A percentile compares a stretch with the other conserved stretches of the same genome.
phyloP scores from a whole-genome alignment of 2,329 filamentous ascomycete species.

The Calonectria crousiana region DNA sequence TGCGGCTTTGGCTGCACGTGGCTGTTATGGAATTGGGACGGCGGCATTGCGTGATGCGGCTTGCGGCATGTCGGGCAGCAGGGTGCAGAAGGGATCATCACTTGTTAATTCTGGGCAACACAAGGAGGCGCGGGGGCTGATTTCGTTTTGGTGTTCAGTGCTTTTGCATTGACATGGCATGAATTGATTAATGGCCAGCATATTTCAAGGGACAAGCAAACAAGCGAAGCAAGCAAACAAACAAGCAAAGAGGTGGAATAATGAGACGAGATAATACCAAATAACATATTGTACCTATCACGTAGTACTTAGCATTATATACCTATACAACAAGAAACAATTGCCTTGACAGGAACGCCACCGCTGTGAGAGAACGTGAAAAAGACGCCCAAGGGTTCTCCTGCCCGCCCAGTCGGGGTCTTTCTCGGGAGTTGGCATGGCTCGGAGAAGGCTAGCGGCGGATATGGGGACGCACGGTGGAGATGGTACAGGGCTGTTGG shows the following conservation, averaged over 20 bases:
- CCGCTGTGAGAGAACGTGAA: not conserved
- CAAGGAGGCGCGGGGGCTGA: conserved; percentile 3
- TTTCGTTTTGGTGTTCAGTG: not conserved
- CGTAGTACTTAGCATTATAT: conserved; percentile 13
- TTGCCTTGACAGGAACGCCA: not conserved
- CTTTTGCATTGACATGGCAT: conserved; percentile 13
- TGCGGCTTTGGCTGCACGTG: conserved; percentile 21
- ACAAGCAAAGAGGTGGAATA: conserved; percentile 5
- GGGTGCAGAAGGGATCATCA: conserved; percentile 10
- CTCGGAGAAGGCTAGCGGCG: not conserved
- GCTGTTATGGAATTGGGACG: conserved; percentile 26
- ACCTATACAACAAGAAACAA: not conserved
- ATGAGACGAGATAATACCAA: conserved; percentile 5
- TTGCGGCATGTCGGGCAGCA: conserved; percentile 25
- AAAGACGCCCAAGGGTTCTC: not conserved
- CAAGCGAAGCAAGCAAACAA: not conserved
- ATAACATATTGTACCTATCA: conserved; percentile 21
- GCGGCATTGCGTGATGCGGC: conserved; percentile 43
- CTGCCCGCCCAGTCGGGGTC: not conserved
- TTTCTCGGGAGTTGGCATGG: conserved; percentile 13
- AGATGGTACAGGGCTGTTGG: conserved; percentile 3
- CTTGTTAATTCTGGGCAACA: conserved; percentile 7
- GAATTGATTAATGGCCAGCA: not conserved
- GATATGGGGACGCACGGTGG: not conserved
- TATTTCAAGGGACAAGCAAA: not conserved